These are phyloP conservation scores for Linum lewisii DNA, from an alignment of 345 rosid species.

Conservation along the genomic window DNA sequence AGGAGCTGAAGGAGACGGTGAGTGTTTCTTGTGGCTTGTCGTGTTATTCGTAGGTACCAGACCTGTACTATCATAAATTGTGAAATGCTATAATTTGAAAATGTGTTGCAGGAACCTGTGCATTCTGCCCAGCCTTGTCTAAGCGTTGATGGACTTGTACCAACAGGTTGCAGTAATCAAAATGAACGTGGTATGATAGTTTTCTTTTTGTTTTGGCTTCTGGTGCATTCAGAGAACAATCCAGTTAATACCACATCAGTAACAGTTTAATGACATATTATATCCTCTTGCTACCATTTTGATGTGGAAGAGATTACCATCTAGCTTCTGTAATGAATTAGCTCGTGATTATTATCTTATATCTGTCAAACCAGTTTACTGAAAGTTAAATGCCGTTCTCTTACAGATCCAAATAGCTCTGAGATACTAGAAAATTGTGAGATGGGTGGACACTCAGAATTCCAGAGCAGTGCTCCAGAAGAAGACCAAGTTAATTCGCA, in stretches of 20 bases:
- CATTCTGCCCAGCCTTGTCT: slow-evolving; percentile 17
- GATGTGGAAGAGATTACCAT: not conserved
- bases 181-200: slow-evolving; percentile 32
- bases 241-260: not conserved
- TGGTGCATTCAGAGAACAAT: slow-evolving; percentile 5
- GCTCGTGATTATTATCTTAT: too few species aligned
- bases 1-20: slow-evolving; percentile 27
- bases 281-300: not conserved
- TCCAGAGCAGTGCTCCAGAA: slow-evolving; percentile 20
- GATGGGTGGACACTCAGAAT: slow-evolving; percentile 19
- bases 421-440: slow-evolving; percentile 26
- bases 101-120: slow-evolving; percentile 22
- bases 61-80: slow-evolving; percentile 13
- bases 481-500: slow-evolving; percentile 5
- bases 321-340: not conserved
- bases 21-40: slow-evolving; percentile 16
- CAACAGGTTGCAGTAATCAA: slow-evolving; percentile 18
- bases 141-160: slow-evolving; percentile 17
- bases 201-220: slow-evolving; percentile 9
- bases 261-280: not conserved
- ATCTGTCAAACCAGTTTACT: not conserved
- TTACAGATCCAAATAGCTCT: slow-evolving; percentile 30
- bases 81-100: slow-evolving; percentile 24
- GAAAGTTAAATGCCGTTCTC: not conserved
- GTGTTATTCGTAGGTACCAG: slow-evolving; percentile 7